Conservation (phyloP, 495 filamentous ascomycete genomes). For the Penicillium diatomitis region DNA sequence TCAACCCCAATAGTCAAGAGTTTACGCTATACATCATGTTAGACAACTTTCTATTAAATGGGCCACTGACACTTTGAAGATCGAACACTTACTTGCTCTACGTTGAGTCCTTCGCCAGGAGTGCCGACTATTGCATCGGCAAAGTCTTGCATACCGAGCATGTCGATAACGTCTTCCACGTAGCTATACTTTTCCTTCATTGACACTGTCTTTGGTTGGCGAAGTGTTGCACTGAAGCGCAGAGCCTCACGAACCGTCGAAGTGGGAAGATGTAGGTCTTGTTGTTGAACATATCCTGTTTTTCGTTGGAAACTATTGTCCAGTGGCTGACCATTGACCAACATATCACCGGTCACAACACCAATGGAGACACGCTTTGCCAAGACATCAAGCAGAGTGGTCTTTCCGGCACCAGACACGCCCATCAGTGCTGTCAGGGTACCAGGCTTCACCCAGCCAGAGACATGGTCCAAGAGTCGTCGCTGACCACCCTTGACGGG, state of each 20-base stretch:
- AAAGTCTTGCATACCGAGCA: conserved; percentile 43
- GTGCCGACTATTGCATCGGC: conserved; percentile 36
- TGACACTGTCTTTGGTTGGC: conserved; percentile 55
- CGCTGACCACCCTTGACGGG: conserved; percentile 49
- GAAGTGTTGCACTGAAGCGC: conserved; percentile 73
- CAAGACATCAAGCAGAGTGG: conserved; percentile 54
- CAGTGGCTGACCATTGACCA: conserved; percentile 44
- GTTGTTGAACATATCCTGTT: conserved; percentile 89
- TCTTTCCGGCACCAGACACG: conserved; percentile 56
- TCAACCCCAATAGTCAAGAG: conserved; percentile 86
- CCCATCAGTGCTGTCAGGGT: conserved; percentile 62
- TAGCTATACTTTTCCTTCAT: conserved; percentile 40
- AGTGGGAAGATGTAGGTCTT: conserved; percentile 78
- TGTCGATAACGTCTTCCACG: conserved; percentile 44
- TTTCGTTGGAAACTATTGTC: conserved; percentile 81
- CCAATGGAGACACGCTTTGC: conserved; percentile 47
- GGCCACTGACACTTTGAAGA: background rate
- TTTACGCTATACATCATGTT: background rate
- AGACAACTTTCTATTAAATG: background rate
- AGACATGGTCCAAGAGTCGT: conserved; percentile 51
- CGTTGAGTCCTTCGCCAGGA: conserved; percentile 61
- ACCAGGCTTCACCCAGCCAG: conserved; percentile 60
- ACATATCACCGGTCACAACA: conserved; percentile 44
- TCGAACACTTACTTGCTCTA: conserved; percentile 57
- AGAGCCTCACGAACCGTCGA: conserved; percentile 78